Percentiles rank a stretch among this genome's conserved stretches.
These are phyloP conservation scores for Ophiostoma quercus DNA, from an alignment of 2,329 filamentous ascomycete genomes.

Conservation along the genomic window DNA sequence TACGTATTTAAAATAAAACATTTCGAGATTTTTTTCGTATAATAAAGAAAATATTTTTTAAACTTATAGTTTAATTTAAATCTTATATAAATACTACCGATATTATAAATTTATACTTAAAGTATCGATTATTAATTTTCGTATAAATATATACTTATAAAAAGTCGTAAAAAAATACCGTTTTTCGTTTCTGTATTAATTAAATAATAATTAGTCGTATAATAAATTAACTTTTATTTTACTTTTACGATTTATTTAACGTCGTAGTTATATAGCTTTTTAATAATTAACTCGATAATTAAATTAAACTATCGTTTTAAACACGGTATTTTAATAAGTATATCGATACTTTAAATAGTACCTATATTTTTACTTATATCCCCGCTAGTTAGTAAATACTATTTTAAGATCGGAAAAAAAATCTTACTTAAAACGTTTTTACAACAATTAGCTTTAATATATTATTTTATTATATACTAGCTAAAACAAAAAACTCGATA, in stretches of 20 bases:
- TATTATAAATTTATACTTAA: not conserved
- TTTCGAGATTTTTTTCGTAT: no score
- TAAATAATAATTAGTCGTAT: not conserved
- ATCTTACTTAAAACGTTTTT: not conserved
- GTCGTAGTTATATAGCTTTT: not conserved
- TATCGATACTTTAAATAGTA: not conserved
- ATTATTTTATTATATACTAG: not conserved
- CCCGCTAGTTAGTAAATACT: not conserved
- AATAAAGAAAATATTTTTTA: no score
- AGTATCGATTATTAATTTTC: not conserved
- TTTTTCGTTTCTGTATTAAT: not conserved
- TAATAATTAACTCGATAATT: not conserved
- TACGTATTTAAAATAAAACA: no score
- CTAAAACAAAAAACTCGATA: not conserved
- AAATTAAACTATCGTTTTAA: not conserved
- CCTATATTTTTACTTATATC: not conserved
- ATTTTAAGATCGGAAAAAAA: not conserved
- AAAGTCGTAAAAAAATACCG: not conserved
- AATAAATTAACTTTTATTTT: not conserved
- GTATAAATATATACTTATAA: not conserved
- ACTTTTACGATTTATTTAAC: not conserved
- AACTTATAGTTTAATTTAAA: no score
- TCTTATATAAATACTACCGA: not conserved
- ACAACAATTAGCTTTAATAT: not conserved
- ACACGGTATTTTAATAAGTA: not conserved